phyloP scores from a whole-genome alignment of 192 early-diverging fungal species.

The Podila horticola region DNA sequence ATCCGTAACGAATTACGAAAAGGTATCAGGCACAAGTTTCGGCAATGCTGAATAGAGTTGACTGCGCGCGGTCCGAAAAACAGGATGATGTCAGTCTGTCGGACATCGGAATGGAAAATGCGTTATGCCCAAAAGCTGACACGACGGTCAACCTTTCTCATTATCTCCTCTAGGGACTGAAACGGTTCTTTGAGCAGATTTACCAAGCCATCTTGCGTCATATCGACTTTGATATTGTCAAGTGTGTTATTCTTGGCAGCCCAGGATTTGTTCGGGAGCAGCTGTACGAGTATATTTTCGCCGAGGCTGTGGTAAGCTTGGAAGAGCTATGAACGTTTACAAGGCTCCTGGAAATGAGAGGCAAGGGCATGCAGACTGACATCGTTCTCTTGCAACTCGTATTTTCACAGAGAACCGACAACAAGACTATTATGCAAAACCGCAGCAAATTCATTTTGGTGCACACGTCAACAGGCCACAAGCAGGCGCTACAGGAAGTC shows the following conservation, averaged over 20 bases:
- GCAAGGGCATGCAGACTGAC: background rate
- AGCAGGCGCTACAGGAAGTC: slow-evolving; percentile 94
- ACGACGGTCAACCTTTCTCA: background rate
- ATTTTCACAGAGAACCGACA: slow-evolving; percentile 71
- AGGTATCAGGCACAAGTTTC: slow-evolving; percentile 53
- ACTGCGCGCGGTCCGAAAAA: background rate
- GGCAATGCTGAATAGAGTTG: background rate
- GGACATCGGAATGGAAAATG: too few relatives aligned
- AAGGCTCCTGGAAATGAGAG: background rate
- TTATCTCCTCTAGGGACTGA: slow-evolving; percentile 61
- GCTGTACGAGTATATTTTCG: slow-evolving; percentile 87
- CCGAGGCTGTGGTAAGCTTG: slow-evolving; percentile 73
- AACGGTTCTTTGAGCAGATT: slow-evolving; percentile 92
- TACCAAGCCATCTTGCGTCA: slow-evolving; percentile 88
- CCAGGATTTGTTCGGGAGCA: slow-evolving; percentile 96
- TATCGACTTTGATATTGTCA: slow-evolving; percentile 93
- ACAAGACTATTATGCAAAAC: slow-evolving; percentile 86
- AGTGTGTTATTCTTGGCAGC: slow-evolving; percentile 95
- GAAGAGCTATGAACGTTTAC: background rate
- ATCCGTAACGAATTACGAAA: slow-evolving; percentile 90
- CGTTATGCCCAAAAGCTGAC: background rate
- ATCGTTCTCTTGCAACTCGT: background rate
- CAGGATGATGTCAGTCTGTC: background rate
- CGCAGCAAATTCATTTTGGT: slow-evolving; percentile 88
- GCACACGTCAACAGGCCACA: slow-evolving; percentile 96